A percentile compares a stretch with the other conserved stretches of the same genome.
phyloP scores from a whole-genome alignment of 306 rosid species.

The Alnus glutinosa region DNA sequence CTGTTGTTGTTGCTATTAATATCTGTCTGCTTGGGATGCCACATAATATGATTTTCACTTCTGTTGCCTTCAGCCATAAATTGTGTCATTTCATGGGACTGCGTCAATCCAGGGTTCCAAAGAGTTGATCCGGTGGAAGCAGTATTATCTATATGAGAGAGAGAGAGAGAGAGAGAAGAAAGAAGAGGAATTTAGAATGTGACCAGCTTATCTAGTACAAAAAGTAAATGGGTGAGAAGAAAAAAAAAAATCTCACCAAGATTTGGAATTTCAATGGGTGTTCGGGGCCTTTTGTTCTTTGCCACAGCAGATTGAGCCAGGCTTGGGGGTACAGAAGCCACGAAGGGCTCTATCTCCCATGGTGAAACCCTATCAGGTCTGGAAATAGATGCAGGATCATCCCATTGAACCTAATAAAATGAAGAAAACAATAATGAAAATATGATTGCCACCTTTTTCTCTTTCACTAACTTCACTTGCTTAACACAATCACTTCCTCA shows the following conservation, averaged over 20 bases:
- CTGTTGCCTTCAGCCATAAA: conserved; percentile 47
- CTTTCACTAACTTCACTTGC: no score
- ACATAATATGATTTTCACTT: conserved; percentile 41
- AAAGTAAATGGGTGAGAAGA: background rate
- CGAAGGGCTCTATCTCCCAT: conserved; percentile 89
- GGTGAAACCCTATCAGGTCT: conserved; percentile 94
- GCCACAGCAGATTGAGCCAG: conserved; percentile 46
- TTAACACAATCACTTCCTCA: no score
- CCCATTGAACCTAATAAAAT: conserved; percentile 87
- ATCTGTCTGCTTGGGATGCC: conserved; percentile 63
- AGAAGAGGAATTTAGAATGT: conserved; percentile 12
- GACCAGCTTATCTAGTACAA: background rate
- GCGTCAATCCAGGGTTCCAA: conserved; percentile 54
- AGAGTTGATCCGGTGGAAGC: conserved; percentile 52
- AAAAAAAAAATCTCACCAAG: conserved; percentile 43
- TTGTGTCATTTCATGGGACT: conserved; percentile 49
- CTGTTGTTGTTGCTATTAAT: conserved; percentile 43
- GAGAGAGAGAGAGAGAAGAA: conserved; percentile 12
- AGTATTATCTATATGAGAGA: conserved; percentile 38
- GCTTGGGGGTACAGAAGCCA: conserved; percentile 47
- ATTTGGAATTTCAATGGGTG: conserved; percentile 52
- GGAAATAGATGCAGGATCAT: conserved; percentile 71
- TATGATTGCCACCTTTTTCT: no score
- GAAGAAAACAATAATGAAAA: conserved; percentile 13
- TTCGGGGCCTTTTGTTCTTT: conserved; percentile 84